Percentiles rank a stretch among this genome's conserved stretches.
phyloP scores from a whole-genome alignment of 805 yeast genomes.

The Ogataea naganishii region DNA sequence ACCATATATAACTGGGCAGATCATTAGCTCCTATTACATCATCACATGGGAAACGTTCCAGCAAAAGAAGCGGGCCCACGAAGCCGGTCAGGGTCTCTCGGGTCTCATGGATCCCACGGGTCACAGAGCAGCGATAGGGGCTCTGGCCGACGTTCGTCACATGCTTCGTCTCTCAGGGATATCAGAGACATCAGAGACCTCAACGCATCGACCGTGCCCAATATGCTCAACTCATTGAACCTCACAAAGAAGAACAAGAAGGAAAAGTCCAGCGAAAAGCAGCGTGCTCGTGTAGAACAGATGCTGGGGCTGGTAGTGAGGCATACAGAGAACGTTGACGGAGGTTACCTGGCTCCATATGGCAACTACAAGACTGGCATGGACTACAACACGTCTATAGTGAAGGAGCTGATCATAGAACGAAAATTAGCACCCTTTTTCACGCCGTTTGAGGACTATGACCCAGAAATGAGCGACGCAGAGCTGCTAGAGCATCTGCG shows the following conservation, averaged over 20 bases:
- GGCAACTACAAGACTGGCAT: constrained; percentile 76
- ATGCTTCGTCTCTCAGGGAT: constrained; percentile 7
- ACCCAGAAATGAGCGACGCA: constrained; percentile 60
- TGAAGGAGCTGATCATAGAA: constrained; percentile 58
- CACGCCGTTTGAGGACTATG: constrained; percentile 79
- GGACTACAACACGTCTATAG: constrained; percentile 67
- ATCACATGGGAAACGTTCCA: constrained; percentile 42
- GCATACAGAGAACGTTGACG: constrained; percentile 73
- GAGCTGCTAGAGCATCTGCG: constrained; percentile 48
- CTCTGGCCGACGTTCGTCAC: not conserved
- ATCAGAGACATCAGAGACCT: constrained; percentile 4
- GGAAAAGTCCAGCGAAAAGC: constrained; percentile 46
- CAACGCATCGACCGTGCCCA: not conserved
- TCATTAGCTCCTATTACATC: not conserved
- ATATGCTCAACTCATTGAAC: not conserved
- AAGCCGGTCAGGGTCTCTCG: constrained; percentile 2
- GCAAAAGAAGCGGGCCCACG: constrained; percentile 26
- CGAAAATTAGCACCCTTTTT: constrained; percentile 84
- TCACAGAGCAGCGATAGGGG: not conserved
- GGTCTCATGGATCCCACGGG: constrained; percentile 1
- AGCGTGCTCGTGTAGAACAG: constrained; percentile 42
- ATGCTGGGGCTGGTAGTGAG: constrained; percentile 49
- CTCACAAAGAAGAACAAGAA: constrained; percentile 19
- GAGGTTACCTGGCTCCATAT: constrained; percentile 87
- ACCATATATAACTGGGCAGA: too few relatives aligned